A percentile compares a stretch with the other conserved stretches of the same genome.
These are phyloP conservation scores for Uronychia setigera DNA, from an alignment of 73 alveolate genomes.

Conservation along the genomic window DNA sequence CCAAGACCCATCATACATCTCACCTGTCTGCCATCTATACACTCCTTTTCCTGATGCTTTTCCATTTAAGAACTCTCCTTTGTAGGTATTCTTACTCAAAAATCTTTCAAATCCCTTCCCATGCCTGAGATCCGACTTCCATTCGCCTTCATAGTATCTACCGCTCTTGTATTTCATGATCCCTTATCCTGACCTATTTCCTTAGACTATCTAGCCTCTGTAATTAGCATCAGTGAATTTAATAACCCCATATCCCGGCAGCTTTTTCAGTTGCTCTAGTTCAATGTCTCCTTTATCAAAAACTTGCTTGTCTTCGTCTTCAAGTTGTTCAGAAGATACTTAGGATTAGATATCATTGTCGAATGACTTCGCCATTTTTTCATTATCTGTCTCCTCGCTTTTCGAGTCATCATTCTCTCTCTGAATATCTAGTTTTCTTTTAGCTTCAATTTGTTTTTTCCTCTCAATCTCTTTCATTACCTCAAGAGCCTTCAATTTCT, in stretches of 20 bases:
- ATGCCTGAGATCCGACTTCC: not conserved
- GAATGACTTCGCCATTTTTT: not conserved
- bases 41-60: slow-evolving; percentile 56
- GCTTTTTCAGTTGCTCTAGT: not conserved
- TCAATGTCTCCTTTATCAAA: not conserved
- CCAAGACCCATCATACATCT: slow-evolving; percentile 68
- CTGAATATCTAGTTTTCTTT: not conserved
- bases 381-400: not conserved
- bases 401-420: not conserved
- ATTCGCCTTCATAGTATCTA: not conserved
- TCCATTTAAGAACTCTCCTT: slow-evolving; percentile 43
- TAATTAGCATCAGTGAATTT: not conserved
- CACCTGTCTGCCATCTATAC: slow-evolving; percentile 29
- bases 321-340: not conserved
- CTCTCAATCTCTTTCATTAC: not conserved
- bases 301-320: not conserved
- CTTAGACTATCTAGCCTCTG: not conserved
- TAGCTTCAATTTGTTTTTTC: not conserved
- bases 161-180: not conserved
- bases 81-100: slow-evolving; percentile 20
- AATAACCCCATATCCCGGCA: not conserved
- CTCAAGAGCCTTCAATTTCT: not conserved
- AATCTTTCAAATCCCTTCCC: not conserved
- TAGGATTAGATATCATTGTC: not conserved
- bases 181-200: not conserved